Percentiles rank a stretch among this genome's conserved stretches.
phyloP scores from a whole-genome alignment of 2,329 filamentous ascomycete genomes.

The Dichotomopilus funicola region DNA sequence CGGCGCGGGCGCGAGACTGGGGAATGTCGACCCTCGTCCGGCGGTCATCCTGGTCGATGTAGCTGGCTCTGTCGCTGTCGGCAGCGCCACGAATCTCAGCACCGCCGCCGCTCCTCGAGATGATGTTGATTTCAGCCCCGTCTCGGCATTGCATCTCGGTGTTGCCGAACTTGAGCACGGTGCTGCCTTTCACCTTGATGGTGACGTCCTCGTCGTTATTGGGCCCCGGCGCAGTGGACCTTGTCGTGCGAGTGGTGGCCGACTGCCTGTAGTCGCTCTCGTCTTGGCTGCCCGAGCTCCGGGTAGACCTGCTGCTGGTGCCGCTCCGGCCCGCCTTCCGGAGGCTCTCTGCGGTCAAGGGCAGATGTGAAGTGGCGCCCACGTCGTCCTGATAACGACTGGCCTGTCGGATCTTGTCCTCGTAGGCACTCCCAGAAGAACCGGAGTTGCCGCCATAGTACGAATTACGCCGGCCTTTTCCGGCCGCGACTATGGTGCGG shows the following conservation, averaged over 20 bases:
- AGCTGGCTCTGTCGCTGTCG: conserved; percentile 47
- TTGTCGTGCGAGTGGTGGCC: conserved; percentile 54
- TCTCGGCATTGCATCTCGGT: conserved; percentile 53
- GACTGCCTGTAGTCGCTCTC: conserved; percentile 59
- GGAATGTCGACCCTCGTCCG: conserved; percentile 40
- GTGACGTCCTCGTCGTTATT: conserved; percentile 51
- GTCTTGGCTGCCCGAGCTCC: conserved; percentile 54
- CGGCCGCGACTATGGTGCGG: conserved; percentile 35
- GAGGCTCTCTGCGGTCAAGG: conserved; percentile 51
- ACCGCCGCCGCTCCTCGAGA: conserved; percentile 27
- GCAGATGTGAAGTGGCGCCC: conserved; percentile 37
- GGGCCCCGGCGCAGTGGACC: conserved; percentile 33
- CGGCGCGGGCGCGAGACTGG: conserved; percentile 39
- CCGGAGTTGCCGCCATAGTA: conserved; percentile 33
- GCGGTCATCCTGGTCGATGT: conserved; percentile 44
- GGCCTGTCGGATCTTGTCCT: conserved; percentile 39
- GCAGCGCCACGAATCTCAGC: conserved; percentile 32
- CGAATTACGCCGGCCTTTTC: conserved; percentile 32
- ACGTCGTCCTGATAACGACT: conserved; percentile 48
- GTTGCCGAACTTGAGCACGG: conserved; percentile 50
- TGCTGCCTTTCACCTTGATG: conserved; percentile 51
- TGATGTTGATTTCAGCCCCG: conserved; percentile 54
- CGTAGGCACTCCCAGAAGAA: conserved; percentile 30
- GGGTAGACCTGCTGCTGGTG: conserved; percentile 50
- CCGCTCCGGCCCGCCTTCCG: conserved; percentile 44